Evolutionary conservation across 192 early-diverging fungal genomes (phyloP).

Genomic region (Neocallimastix lanati): DNA sequence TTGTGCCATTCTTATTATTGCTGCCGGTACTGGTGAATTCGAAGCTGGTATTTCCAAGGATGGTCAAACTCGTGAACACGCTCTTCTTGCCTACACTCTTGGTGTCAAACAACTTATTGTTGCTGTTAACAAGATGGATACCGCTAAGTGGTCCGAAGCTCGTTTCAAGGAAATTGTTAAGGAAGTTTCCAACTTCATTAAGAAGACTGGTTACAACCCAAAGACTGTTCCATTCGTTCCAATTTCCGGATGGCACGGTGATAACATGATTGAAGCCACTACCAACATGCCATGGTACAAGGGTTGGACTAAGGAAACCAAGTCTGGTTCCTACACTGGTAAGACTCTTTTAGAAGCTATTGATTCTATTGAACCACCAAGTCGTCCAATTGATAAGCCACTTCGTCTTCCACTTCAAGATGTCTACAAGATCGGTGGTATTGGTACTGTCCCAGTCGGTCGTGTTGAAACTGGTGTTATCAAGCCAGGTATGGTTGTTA

Average conservation of each 20-base stretch:
- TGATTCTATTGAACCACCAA: constrained; percentile 82
- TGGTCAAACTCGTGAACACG: constrained; percentile 99
- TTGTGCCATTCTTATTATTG: constrained; percentile 90
- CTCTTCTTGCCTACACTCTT: constrained; percentile 89
- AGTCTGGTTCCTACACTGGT: constrained; percentile 34
- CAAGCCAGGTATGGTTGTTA: constrained; percentile 74
- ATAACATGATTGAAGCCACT: constrained; percentile 93
- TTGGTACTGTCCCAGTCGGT: constrained; percentile 90
- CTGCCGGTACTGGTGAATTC: constrained; percentile 73
- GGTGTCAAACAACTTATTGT: constrained; percentile 98
- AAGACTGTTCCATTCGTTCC: constrained; percentile 84
- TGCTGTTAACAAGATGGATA: constrained; percentile 99
- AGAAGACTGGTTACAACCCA: constrained; percentile 94
- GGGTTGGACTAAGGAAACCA: constrained; percentile 87
- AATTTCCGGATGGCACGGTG: constrained; percentile 95
- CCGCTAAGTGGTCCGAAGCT: constrained; percentile 83
- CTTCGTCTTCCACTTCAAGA: constrained; percentile 94
- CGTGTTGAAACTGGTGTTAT: constrained; percentile 92
- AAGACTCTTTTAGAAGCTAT: constrained; percentile 87
- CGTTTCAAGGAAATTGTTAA: constrained; percentile 93
- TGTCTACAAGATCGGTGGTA: constrained; percentile 97
- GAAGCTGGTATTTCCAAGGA: constrained; percentile 98
- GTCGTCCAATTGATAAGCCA: constrained; percentile 77
- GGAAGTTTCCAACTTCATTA: constrained; percentile 87
- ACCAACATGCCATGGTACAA: constrained; percentile 93